Evolutionary conservation across 2,329 filamentous ascomycete genomes (phyloP), one percentile per base, ranked within the genome.

Genomic region (Pseudogymnoascus sp.): DNA sequence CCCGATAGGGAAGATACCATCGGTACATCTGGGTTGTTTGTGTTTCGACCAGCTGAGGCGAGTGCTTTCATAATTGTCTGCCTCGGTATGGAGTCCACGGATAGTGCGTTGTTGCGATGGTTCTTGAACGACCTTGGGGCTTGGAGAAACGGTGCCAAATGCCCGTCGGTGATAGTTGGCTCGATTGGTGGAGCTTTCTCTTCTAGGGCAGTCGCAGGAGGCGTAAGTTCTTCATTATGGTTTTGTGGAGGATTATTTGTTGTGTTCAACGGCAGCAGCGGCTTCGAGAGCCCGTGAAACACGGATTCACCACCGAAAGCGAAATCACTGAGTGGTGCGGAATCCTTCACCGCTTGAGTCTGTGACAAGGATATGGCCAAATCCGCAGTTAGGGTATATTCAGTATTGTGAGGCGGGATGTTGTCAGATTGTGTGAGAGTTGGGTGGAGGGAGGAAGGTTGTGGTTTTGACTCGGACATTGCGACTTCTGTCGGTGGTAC

Each of bases 31-130:
- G 87, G 81, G 61, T 86, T 82, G 70, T 84, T 83, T 68, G 82
- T 81, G 68, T 80, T 82, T 70, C 81, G 81, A 63, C 81, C 78
- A 45, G 83, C 80, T 12, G 89, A 92, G 62, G 88, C 88, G 67
- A 93, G 77, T 5, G 89, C 90, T 77, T 94, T 92, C 78, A 92
- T 85, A 70, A 92, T 86, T 62, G 90, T 93, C 76, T 93, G 90
- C 66, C 86, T 85, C 11, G 90, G 89, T 67, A 92, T 67, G 6
- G 72, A 69, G 60, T 73, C 71, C 58, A 73, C 67, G 66, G 75
- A 72, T 33, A 72, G 63, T 6, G 70, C 71, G 71, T 69, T 69
- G 64, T 72, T 70, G 61, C 66, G 66, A 59, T 72, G 70, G n/a
- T 61, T 61, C 21, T 68, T 66, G 49, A 67, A 66, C 21, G 60